phyloP scores from a whole-genome alignment of 1,139 yeast species.

The Sugiyamaella paludigena region DNA sequence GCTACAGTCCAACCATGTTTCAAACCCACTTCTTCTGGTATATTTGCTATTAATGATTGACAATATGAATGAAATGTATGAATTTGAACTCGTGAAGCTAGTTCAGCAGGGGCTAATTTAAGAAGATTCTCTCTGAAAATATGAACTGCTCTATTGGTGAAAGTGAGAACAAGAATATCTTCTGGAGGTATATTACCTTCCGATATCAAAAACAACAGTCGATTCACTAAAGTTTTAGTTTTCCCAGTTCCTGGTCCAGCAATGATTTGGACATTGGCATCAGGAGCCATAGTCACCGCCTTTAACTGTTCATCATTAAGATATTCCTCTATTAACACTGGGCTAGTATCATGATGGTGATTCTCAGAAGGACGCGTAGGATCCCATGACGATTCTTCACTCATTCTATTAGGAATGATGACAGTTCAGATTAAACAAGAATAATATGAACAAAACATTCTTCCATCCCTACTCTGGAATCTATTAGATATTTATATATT shows the following conservation, averaged over 20 bases:
- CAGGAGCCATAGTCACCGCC: slow-evolving; percentile 58
- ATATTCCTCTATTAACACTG: slow-evolving; percentile 6
- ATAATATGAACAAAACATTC: too few species aligned
- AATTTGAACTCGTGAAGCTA: slow-evolving; percentile 48
- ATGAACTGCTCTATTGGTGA: slow-evolving; percentile 83
- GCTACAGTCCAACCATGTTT: slow-evolving; percentile 53
- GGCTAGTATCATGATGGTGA: too few species aligned
- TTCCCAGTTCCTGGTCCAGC: slow-evolving; percentile 92
- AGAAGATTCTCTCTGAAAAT: slow-evolving; percentile 54
- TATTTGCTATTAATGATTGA: slow-evolving; percentile 52
- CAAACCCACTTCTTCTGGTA: slow-evolving; percentile 55
- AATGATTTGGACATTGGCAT: slow-evolving; percentile 63
- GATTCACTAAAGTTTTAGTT: slow-evolving; percentile 72
- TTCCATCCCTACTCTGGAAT: too few species aligned
- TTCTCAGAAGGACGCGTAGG: too few species aligned
- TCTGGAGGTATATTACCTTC: slow-evolving; percentile 51
- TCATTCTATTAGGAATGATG: too few species aligned
- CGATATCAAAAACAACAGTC: slow-evolving; percentile 63
- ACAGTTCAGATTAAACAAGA: too few species aligned
- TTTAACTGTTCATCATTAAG: slow-evolving; percentile 58
- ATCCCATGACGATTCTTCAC: too few species aligned
- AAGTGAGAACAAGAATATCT: slow-evolving; percentile 75
- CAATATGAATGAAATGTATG: slow-evolving; percentile 91
- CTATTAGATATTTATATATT: too few species aligned
- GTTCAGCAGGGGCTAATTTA: slow-evolving; percentile 43